Base-by-base conservation (phyloP, 2,329 filamentous ascomycete species). In the Fusarium burgessii region DNA sequence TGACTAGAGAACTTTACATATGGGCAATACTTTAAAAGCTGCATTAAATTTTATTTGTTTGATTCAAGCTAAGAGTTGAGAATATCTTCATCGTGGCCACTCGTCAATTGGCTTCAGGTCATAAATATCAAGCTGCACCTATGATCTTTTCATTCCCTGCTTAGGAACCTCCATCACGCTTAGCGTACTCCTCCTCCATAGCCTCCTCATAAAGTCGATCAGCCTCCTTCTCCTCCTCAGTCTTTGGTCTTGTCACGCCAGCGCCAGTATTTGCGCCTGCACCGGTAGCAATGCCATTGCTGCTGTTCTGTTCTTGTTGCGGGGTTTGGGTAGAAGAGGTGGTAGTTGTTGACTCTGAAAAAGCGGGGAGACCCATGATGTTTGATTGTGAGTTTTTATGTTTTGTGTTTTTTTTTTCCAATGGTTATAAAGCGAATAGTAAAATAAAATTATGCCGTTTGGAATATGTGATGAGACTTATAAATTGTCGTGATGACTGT, bases 151-250 rank as follows among this genome's bases (percentile, higher is more conserved):
- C 7, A 23, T 35, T 5, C 18, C 29, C 18, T 13, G 14, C 64
- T 62, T 52, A 87, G 18, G 84, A 81, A 32, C 86, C 86, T 10
- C 86, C 86, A 55, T 87, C 86, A 40, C 85, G 78, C 81, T 87
- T 88, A 46, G 85, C 86, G 68, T 87, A 88, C 77, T 87, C 85
- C 45, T 88, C 86, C 80, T 88, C 86, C 76, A 88, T 87, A 7
- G 80, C 77, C 77, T 87, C 85, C 65, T 87, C 85, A 56, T 88
- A 88, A 42, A 81, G 60, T 27, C 81, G 76, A 69, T 88, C 86
- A 3, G 86, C 86, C 70, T 86, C 84, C 61, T 82, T 68, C 77
- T 87, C 85, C 6, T 79, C 84, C 50, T 83, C 82, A 1, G 85
- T 87, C 81, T 87, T 87, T 41, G 81, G 78, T 60, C 84, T 75